Conservation (phyloP, 2,329 filamentous ascomycete genomes). For the Pseudocercospora fijiensis region DNA sequence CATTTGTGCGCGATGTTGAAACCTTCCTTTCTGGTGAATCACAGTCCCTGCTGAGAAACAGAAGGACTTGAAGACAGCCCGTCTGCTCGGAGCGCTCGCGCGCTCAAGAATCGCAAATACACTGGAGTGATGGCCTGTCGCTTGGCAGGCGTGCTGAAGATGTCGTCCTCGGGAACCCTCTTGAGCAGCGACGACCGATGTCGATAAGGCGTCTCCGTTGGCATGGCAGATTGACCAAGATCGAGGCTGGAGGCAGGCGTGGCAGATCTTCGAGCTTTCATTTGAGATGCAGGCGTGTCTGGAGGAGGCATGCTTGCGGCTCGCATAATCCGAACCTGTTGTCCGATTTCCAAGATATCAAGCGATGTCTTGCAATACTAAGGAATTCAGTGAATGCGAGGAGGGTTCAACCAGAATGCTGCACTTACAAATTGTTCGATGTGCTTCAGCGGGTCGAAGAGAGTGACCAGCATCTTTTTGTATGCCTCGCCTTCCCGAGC, state of each 20-base stretch:
- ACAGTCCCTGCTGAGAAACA: background rate
- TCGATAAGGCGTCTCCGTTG: slow-evolving; percentile 21
- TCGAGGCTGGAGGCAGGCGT: slow-evolving; percentile 25
- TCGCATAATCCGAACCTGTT: slow-evolving; percentile 18
- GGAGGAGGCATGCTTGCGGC: slow-evolving; percentile 27
- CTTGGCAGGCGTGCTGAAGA: slow-evolving; percentile 17
- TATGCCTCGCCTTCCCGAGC: slow-evolving; percentile 21
- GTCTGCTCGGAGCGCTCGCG: slow-evolving; percentile 29
- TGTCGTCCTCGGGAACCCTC: slow-evolving; percentile 12
- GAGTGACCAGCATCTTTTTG: slow-evolving; percentile 27
- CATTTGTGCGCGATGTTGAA: background rate
- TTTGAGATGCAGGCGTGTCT: slow-evolving; percentile 23
- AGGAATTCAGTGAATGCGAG: background rate
- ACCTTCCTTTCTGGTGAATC: background rate
- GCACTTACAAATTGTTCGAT: slow-evolving; percentile 28
- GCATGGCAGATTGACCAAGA: slow-evolving; percentile 19
- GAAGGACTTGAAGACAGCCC: slow-evolving; percentile 29
- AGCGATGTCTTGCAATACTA: slow-evolving; percentile 13
- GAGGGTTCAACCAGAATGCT: background rate
- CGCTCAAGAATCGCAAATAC: slow-evolving; percentile 22
- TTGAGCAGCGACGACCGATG: slow-evolving; percentile 6
- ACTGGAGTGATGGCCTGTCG: slow-evolving; percentile 16
- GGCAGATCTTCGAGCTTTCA: slow-evolving; percentile 12
- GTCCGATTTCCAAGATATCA: background rate
- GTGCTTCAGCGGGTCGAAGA: slow-evolving; percentile 33